Evolutionary conservation across 1,284 basidiomycete species (phyloP), one percentile per base, ranked within the genome.

Genomic region (Melampsora americana): DNA sequence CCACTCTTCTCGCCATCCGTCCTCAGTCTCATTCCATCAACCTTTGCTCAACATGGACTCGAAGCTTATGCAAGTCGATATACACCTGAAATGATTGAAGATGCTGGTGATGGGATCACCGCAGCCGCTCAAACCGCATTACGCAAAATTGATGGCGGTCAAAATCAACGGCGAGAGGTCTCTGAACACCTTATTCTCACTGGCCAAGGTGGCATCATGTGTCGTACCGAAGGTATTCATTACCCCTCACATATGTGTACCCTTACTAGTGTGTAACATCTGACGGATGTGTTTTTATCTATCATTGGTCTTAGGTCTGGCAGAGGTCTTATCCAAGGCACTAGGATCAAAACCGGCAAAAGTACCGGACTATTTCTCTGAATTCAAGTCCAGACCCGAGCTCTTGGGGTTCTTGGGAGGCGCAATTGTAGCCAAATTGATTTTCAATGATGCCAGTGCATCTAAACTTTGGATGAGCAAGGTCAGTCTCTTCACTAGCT

Each of bases 311-410:
- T 14, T n/a, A 75, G 72, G 72, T 32, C 48, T 75, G 23, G 72
- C 53, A 7, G 46, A 56, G 9, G 72, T 56, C 4, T 48, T 75
- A 61, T 75, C 72, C 1, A 59, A 35, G 6, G 53, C 60, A 35
- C 56, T 75, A 18, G 65, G 67, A 59, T 66, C 72, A 48, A 60
- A 75, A 46, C 66, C 39, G 3, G 30, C 66, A 16, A 75, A 62
- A 48, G 60, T 75, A 66, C 72, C 72, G 2, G 72, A 75, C n/a
- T 75, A 75, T 35, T 75, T 75, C 50, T 75, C 72, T 23, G 72
- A 75, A 28, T 75, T 75, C n/a, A 75, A 75, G 62, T 53, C 50
- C 59, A 67, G 59, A 56, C 72, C 72, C 14, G 72, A 75, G 44
- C 67, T 60, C 30, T 48, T 67, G 26, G 66, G 56, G 4, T 75